These are phyloP conservation scores for Cryphonectria naterciae DNA, from an alignment of 2,329 filamentous ascomycete genomes.

Conservation along the genomic window DNA sequence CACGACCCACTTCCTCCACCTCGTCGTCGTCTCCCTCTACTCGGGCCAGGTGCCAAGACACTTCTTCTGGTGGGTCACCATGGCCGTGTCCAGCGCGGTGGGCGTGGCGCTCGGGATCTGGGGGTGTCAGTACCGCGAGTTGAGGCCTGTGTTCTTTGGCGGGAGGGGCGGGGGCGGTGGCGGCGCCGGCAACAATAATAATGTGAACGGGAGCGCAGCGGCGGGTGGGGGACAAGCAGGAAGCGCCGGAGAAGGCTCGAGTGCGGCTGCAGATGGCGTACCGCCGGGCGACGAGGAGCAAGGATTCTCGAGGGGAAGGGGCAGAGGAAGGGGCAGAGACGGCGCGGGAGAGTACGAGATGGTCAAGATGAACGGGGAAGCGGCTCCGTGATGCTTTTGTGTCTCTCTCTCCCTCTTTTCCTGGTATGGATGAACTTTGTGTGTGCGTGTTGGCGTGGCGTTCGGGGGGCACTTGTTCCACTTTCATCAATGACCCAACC, in stretches of 20 bases:
- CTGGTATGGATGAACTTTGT: neutral
- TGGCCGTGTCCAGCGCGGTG: conserved; percentile 50
- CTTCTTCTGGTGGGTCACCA: conserved; percentile 81
- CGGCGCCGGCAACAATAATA: conserved; percentile 29
- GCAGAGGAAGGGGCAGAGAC: conserved; percentile 57
- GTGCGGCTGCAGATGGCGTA: conserved; percentile 31
- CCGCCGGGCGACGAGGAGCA: conserved; percentile 50
- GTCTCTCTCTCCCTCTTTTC: too few relatives aligned
- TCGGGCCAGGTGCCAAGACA: conserved; percentile 75
- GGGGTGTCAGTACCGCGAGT: conserved; percentile 88
- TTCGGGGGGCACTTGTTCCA: neutral
- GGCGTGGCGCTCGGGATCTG: conserved; percentile 74
- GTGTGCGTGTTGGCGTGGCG: conserved; percentile 1
- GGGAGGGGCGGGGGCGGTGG: conserved; percentile 51
- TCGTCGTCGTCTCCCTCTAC: conserved; percentile 66
- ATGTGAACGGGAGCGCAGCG: conserved; percentile 31
- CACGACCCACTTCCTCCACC: conserved; percentile 61
- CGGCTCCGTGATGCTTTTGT: neutral
- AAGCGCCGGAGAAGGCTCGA: conserved; percentile 25
- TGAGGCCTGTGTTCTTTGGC: conserved; percentile 87
- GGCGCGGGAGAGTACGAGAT: conserved; percentile 69
- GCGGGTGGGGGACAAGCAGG: neutral
- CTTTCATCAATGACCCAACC: neutral
- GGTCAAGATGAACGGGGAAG: conserved; percentile 53
- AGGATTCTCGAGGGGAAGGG: conserved; percentile 54